phyloP scores from a whole-genome alignment of 805 yeast genomes.

The Saturnispora dispora region DNA sequence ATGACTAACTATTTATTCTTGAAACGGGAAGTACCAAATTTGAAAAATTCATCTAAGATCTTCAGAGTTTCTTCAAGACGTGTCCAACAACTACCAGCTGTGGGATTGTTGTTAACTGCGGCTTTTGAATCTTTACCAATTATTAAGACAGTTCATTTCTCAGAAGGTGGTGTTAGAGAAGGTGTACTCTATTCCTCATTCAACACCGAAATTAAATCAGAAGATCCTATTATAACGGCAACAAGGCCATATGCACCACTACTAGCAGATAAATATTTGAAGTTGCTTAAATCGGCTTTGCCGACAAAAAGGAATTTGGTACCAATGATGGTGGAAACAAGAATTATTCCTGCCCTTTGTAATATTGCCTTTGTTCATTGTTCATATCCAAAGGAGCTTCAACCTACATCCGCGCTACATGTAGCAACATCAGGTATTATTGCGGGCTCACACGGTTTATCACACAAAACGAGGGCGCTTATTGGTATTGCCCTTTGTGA shows the following conservation, averaged over 20 bases:
- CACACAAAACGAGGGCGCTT: constrained; percentile 62
- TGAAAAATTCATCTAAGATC: constrained; percentile 24
- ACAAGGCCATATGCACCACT: constrained; percentile 66
- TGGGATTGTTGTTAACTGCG: constrained; percentile 52
- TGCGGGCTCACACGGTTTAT: constrained; percentile 67
- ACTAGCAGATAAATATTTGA: constrained; percentile 47
- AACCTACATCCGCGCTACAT: constrained; percentile 63
- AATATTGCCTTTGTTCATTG: constrained; percentile 71
- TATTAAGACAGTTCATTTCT: constrained; percentile 54
- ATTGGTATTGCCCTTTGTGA: constrained; percentile 69
- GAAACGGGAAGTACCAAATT: constrained; percentile 38
- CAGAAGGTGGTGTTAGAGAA: constrained; percentile 74
- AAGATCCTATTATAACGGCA: constrained; percentile 63
- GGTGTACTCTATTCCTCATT: constrained; percentile 60
- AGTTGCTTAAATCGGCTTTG: constrained; percentile 44
- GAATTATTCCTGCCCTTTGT: constrained; percentile 64
- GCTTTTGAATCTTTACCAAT: constrained; percentile 53
- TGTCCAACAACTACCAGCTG: constrained; percentile 60
- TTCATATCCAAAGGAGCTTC: constrained; percentile 67
- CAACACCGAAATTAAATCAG: constrained; percentile 46
- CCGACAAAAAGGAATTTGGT: constrained; percentile 38
- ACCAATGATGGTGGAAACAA: constrained; percentile 46
- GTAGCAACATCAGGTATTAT: constrained; percentile 68
- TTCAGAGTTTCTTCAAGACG: constrained; percentile 61
- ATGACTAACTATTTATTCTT: constrained; percentile 44